phyloP scores from a whole-genome alignment of 192 early-diverging fungal species.

The Obelidium mucronatum region DNA sequence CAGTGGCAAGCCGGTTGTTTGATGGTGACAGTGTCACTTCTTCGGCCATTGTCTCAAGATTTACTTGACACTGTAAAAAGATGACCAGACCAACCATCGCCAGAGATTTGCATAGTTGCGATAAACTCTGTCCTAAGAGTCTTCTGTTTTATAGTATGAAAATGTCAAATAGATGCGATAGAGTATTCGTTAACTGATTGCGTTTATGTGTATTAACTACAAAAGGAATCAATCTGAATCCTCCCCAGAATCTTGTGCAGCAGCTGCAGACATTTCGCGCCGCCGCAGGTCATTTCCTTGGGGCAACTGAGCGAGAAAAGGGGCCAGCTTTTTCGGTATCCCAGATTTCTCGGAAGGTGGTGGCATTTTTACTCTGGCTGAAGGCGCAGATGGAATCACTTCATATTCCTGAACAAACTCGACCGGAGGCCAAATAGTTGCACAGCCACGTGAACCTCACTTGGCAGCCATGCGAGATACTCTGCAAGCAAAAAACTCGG shows the following conservation, averaged over 20 bases:
- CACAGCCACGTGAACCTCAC: conserved; percentile 47
- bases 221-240: conserved; percentile 19
- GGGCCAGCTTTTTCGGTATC: conserved; percentile 30
- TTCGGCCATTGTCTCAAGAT: background rate
- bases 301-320: conserved; percentile 15
- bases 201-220: no score
- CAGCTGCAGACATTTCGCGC: conserved; percentile 4
- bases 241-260: conserved; percentile 8
- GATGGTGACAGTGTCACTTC: no score
- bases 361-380: conserved; percentile 9
- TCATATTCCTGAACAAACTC: conserved; percentile 49
- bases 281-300: conserved; percentile 19
- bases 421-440: conserved; percentile 52
- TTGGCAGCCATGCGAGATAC: conserved; percentile 56
- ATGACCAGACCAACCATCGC: no score
- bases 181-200: no score
- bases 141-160: no score
- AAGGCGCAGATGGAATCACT: conserved; percentile 25
- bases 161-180: no score
- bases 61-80: no score
- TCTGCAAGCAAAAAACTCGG: conserved; percentile 46
- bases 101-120: no score
- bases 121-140: no score
- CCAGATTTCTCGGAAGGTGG: conserved; percentile 24
- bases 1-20: background rate